Percentiles rank a stretch among this genome's conserved stretches.
phyloP scores from a whole-genome alignment of 371 early-diverging fungal species.

The Circinella minor region DNA sequence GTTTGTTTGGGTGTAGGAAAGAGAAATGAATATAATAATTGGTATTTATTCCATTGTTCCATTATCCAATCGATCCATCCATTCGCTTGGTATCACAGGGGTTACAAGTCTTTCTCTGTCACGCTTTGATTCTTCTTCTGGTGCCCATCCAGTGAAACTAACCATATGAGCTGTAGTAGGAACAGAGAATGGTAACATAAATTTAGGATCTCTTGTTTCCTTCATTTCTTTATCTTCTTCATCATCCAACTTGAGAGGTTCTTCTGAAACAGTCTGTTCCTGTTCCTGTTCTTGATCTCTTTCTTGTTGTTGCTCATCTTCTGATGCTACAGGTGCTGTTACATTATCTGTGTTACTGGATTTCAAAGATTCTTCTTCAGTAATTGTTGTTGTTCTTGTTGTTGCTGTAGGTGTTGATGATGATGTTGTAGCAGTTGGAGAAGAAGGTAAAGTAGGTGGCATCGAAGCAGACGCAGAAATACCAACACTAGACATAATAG shows the following conservation, averaged over 20 bases:
- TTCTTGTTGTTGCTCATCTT: background rate
- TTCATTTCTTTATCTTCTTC: constrained; percentile 47
- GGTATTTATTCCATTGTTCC: constrained; percentile 1
- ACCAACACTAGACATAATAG: constrained; percentile 31
- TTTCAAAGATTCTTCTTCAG: background rate
- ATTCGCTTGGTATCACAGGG: constrained; percentile 22
- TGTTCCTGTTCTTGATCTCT: background rate
- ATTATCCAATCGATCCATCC: constrained; percentile 26
- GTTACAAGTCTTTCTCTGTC: constrained; percentile 17
- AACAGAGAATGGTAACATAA: constrained; percentile 60
- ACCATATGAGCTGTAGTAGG: constrained; percentile 50
- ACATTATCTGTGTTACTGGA: background rate
- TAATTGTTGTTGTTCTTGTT: background rate
- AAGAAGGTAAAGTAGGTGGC: constrained; percentile 20
- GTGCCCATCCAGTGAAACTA: constrained; percentile 20
- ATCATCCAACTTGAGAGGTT: constrained; percentile 18
- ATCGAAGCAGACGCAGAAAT: constrained; percentile 25
- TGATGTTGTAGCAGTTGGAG: background rate
- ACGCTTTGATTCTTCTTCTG: constrained; percentile 13
- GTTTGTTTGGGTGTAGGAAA: too few species aligned
- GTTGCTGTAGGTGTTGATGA: constrained; percentile 2
- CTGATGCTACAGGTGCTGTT: background rate
- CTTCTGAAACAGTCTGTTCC: background rate
- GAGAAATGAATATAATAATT: background rate
- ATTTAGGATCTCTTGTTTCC: constrained; percentile 53